Base-by-base conservation (phyloP, 176 grass and related monocot species). In the Eleusine indica region DNA sequence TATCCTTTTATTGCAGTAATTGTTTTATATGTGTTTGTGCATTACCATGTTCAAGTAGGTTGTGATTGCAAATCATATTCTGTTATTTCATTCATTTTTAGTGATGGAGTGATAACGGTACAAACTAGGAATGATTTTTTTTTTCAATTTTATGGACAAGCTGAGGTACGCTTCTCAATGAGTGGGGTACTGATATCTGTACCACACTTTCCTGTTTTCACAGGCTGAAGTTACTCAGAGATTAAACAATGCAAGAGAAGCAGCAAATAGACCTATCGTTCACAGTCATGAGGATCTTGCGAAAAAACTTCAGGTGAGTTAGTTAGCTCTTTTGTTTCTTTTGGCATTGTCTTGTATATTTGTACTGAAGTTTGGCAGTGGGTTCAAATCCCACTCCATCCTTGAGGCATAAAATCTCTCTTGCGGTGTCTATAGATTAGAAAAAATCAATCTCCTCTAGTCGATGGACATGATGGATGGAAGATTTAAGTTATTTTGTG, bases 261-360 rank as follows among this genome's bases (percentile, higher is more conserved):
- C 63, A 17, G 85, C 89, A 38, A 99, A 88, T 87, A 89, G 81
- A 73, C 87, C 91, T 72, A 72, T 89, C 76, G 89, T 88, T 71
- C 91, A 94, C 21, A 99, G 91, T 70, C 96, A 99, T 46, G 93
- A 99, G 65, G 91, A 95, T 94, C 96, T 99, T 76, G 93, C 96
- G 28, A 93, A 83, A 85, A 96, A 94, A 29, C 93, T 99, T 87
- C 86, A 99, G 91, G 93, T 99, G 41, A 54, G 22, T 11, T 44
- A 81, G 80, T 81, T 47, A 47, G 44, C 44, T 10, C 44, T 10
- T 47, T 47, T 11, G 9, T 75, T 87, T 7, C 52, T 80, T 68
- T 71, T 7, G 47, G 70, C 48, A 1, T 44, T 35, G 35, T 81
- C 22, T 38, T 86, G 22, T 73, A 68, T 4, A 54, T 53, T 75